A percentile compares a stretch with the other conserved stretches of the same genome.
Evolutionary conservation across 2,329 filamentous ascomycete genomes (phyloP).

Genomic region (Aspergillus pseudoviridinutans): DNA sequence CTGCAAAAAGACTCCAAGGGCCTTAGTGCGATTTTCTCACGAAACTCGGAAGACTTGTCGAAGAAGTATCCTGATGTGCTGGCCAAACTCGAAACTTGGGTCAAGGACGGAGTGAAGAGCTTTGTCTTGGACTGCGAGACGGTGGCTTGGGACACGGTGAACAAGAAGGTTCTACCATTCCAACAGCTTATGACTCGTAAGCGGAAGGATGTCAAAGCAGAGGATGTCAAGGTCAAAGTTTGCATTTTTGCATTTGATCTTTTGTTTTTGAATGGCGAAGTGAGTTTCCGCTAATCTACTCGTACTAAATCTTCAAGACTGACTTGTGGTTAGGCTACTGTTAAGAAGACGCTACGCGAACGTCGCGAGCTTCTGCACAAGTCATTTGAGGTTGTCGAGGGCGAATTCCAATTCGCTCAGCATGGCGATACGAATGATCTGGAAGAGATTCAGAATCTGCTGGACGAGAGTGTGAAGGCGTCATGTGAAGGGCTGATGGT

Average conservation of each 20-base stretch:
- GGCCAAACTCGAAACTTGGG: conserved; percentile 80
- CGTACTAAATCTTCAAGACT: not conserved
- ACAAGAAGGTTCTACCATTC: conserved; percentile 95
- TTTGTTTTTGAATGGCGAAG: conserved; percentile 86
- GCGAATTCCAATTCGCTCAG: conserved; percentile 87
- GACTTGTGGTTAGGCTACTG: conserved; percentile 54
- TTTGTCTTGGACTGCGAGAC: conserved; percentile 99
- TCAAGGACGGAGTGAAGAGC: conserved; percentile 83
- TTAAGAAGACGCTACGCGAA: conserved; percentile 81
- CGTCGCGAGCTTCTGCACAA: conserved; percentile 69
- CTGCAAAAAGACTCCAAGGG: conserved; percentile 65
- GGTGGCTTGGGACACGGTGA: conserved; percentile 89
- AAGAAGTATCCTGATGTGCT: conserved; percentile 98
- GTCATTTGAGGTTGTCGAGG: conserved; percentile 74
- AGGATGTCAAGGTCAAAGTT: conserved; percentile 94
- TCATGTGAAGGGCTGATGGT: conserved; percentile 98
- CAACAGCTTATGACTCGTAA: conserved; percentile 98
- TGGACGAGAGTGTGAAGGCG: conserved; percentile 92
- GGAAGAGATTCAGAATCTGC: conserved; percentile 85
- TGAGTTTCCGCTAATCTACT: conserved; percentile 23
- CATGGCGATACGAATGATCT: conserved; percentile 82
- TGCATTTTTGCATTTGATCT: conserved; percentile 97
- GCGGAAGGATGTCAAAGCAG: conserved; percentile 91
- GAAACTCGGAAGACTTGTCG: conserved; percentile 94
- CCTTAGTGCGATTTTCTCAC: conserved; percentile 88